These are phyloP conservation scores for Oryza rufipogon DNA, from an alignment of 176 grass and related monocot species.

Conservation along the genomic window DNA sequence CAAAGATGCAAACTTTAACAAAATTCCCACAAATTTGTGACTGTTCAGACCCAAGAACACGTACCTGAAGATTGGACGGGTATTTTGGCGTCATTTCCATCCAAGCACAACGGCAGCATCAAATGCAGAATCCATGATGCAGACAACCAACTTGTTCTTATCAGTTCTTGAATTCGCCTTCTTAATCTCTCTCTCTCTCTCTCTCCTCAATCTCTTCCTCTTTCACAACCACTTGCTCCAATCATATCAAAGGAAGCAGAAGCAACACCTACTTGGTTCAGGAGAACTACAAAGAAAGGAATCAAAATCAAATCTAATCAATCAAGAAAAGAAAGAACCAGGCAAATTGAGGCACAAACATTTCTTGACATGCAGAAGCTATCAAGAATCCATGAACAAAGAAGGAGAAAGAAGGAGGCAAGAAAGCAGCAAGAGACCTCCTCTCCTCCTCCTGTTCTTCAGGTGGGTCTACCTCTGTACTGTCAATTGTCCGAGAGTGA, in stretches of 20 bases:
- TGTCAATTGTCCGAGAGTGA: slow-evolving; percentile 23
- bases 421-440: slow-evolving; percentile 37
- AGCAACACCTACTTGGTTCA: not conserved
- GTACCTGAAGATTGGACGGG: slow-evolving; percentile 38
- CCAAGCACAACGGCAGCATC: slow-evolving; percentile 6
- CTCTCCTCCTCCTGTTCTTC: slow-evolving; percentile 5
- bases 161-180: not conserved
- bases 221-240: not conserved
- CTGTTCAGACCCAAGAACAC: not conserved
- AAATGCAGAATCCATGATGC: slow-evolving; percentile 43
- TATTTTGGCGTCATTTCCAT: slow-evolving; percentile 23
- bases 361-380: not conserved
- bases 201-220: not conserved
- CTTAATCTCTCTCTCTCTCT: not conserved
- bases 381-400: slow-evolving; percentile 25
- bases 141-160: slow-evolving; percentile 16
- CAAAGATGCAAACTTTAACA: slow-evolving; percentile 1
- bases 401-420: slow-evolving; percentile 7
- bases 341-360: not conserved
- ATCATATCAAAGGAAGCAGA: not conserved
- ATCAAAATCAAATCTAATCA: not conserved
- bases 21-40: not conserved
- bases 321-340: not conserved
- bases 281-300: not conserved
- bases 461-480: slow-evolving; percentile 49